A percentile compares a stretch with the other conserved stretches of the same genome.
Evolutionary conservation across 2,329 filamentous ascomycete genomes (phyloP).

Genomic region (Cytospora piceae): DNA sequence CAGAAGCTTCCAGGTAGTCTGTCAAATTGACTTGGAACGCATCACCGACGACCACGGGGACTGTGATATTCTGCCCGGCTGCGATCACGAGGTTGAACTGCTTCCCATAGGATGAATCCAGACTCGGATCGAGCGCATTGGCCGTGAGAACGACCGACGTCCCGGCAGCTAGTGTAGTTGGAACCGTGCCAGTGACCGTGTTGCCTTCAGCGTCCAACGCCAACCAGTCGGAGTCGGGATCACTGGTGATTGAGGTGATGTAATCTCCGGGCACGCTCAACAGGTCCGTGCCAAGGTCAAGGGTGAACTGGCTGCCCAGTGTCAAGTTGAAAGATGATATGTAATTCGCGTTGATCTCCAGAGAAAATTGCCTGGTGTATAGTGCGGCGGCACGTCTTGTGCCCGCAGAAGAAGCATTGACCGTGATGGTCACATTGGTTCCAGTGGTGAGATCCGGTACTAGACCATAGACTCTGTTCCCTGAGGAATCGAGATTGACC

Average conservation of each 20-base stretch:
- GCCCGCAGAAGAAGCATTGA: slow-evolving; percentile 10
- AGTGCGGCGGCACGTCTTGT: neutral
- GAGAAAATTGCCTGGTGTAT: neutral
- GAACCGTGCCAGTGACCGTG: slow-evolving; percentile 5
- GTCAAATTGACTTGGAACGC: slow-evolving; percentile 13
- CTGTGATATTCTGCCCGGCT: neutral
- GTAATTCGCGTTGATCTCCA: neutral
- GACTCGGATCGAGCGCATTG: neutral
- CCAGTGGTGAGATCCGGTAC: slow-evolving; percentile 1
- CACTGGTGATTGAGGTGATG: neutral
- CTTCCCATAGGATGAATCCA: slow-evolving; percentile 12
- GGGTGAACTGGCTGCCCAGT: neutral
- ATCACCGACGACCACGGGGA: neutral
- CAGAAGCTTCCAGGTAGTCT: neutral
- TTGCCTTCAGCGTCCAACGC: neutral
- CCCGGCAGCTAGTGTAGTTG: slow-evolving; percentile 4
- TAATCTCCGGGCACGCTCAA: slow-evolving; percentile 6
- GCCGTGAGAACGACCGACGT: neutral
- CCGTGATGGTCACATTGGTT: neutral
- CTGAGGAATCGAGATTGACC: neutral
- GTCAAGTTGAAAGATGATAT: neutral
- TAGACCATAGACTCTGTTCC: neutral
- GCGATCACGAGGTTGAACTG: slow-evolving; percentile 1
- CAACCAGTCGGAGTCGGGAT: neutral
- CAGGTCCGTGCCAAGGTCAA: neutral